Evolutionary conservation across 768 basidiomycete genomes (phyloP), one percentile per base, ranked within the genome.

Genomic region (Goffeauzyma gilvescens): DNA sequence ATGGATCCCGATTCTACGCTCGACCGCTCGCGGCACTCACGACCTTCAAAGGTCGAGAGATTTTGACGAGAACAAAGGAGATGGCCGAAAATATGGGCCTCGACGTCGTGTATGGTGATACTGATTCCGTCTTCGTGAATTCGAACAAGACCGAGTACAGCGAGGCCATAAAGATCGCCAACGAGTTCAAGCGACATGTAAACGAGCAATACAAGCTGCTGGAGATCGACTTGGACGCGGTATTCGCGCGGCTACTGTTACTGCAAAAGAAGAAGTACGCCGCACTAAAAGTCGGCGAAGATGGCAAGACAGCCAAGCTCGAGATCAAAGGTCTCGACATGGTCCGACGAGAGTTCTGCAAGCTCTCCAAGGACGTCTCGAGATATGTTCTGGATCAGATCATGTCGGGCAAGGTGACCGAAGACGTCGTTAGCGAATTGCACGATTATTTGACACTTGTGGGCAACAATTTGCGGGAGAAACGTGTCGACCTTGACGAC

Each of bases 251-350:
- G 0, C 70, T 98, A 31, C 66, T 98, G 2, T 72, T 98, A 9
- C 66, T 98, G 41, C 90, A 96, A 58, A 98, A 98, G 73, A 98
- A 98, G 71, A 96, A 98, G 65, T 98, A 98, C 52, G 93, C 93
- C 0, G 93, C 93, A 0, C 70, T 95, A 61, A 95, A 93, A 66
- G 76, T 95, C 31, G 84, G 87, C 54, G 83, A 86, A 50, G 76
- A 76, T 21, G 71, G 72, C 0, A 71, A 73, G 44, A 54, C 53
- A 25, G 79, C 81, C 0, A 75, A 74, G 12, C 81, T 75, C 1
- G 93, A 98, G 57, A 69, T 98, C 62, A 98, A 98, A 57, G 93
- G 93, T 64, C 68, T 98, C 18, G 93, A 98, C 65, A 96, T 98
- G 93, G 96, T 96, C 64, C 76, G 93, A 33, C 71, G 93, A 70